phyloP scores from a whole-genome alignment of 257 asterid genomes.

The Ajuga chamaepitys region DNA sequence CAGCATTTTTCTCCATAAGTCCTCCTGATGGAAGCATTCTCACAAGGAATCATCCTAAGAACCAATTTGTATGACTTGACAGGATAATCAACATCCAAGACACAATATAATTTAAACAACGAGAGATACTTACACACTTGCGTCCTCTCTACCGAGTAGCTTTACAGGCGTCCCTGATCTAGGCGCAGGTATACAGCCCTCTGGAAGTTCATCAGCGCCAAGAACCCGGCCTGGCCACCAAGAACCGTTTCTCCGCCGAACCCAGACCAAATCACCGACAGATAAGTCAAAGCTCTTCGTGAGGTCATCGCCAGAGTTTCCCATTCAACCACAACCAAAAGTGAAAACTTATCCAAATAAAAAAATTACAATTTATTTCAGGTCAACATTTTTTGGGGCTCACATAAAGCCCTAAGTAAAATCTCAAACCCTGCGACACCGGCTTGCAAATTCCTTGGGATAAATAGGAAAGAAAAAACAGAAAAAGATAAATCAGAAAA shows the following conservation, averaged over 20 bases:
- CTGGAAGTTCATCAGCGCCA: conserved; percentile 65
- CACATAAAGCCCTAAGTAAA: conserved; percentile 15
- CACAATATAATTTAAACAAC: not conserved
- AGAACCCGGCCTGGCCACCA: conserved; percentile 98
- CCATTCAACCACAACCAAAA: conserved; percentile 40
- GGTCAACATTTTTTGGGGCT: conserved; percentile 13
- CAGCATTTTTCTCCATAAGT: not conserved
- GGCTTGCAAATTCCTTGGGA: conserved; percentile 8
- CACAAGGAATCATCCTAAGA: not conserved
- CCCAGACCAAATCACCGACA: conserved; percentile 93
- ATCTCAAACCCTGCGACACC: conserved; percentile 23
- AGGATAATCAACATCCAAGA: conserved; percentile 9
- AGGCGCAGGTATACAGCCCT: conserved; percentile 45
- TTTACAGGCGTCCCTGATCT: conserved; percentile 83
- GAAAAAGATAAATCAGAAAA: not conserved
- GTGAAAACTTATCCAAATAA: conserved; percentile 8
- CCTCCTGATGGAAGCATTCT: not conserved
- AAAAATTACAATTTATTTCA: not conserved
- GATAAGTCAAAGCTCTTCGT: conserved; percentile 49
- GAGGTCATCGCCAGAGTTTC: conserved; percentile 41
- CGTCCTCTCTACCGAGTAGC: conserved; percentile 93
- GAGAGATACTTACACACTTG: conserved; percentile 68
- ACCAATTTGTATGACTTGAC: not conserved
- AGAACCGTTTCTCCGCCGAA: conserved; percentile 79
- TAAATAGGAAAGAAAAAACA: not conserved